These are phyloP conservation scores for Trametes sanguinea DNA, from an alignment of 768 basidiomycete species.

Conservation along the genomic window DNA sequence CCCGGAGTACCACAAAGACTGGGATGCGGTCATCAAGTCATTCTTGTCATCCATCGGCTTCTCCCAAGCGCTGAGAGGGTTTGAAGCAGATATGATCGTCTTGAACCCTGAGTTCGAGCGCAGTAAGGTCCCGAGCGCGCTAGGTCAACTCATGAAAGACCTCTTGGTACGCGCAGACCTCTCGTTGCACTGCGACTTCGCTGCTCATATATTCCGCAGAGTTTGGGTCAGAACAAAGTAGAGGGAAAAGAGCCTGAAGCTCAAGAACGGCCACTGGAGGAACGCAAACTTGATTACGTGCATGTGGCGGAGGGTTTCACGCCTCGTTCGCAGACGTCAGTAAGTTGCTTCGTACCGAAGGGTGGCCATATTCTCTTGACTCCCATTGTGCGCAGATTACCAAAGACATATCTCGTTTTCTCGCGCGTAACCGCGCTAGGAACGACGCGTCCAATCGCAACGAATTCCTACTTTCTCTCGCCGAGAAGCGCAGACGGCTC, in stretches of 20 bases:
- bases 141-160: constrained; percentile 51
- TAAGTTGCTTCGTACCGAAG: constrained; percentile 37
- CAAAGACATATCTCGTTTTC: constrained; percentile 69
- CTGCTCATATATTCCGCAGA: constrained; percentile 17
- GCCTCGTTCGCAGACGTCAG: constrained; percentile 59
- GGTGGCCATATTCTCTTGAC: too few relatives aligned
- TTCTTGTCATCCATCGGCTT: constrained; percentile 61
- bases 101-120: constrained; percentile 68
- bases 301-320: constrained; percentile 47
- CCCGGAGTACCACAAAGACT: constrained; percentile 52
- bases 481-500: constrained; percentile 53
- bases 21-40: constrained; percentile 57
- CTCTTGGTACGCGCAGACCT: constrained; percentile 45
- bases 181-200: neutral
- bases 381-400: constrained; percentile 44
- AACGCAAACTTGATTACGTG: constrained; percentile 67
- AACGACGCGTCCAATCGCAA: constrained; percentile 77
- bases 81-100: constrained; percentile 73
- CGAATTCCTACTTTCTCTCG: constrained; percentile 66
- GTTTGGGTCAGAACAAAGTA: constrained; percentile 34
- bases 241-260: constrained; percentile 18
- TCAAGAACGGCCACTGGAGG: constrained; percentile 49
- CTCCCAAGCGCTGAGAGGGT: constrained; percentile 58
- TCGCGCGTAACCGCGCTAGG: constrained; percentile 68
- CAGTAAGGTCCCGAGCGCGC: constrained; percentile 53